Conservation (phyloP, 129 eudicot genomes). For the Flaveria trinervia region DNA sequence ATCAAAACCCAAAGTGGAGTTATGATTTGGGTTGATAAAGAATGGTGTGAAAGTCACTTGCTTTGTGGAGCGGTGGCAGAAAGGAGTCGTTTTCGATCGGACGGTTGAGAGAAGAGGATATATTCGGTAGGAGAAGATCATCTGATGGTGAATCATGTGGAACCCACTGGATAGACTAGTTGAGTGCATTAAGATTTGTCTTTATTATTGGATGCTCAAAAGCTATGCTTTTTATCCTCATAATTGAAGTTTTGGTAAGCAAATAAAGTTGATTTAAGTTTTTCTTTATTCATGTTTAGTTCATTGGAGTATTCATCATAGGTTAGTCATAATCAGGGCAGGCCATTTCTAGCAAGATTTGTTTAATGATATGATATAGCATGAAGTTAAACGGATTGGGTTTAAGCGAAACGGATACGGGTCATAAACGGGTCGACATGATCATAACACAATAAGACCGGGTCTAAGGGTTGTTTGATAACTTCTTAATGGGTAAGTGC, state of each 20-base stretch:
- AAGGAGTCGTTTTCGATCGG: conserved; percentile 37
- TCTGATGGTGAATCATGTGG: conserved; percentile 33
- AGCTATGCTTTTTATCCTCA: conserved; percentile 24
- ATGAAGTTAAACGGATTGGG: no score
- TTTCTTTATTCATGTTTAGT: no score
- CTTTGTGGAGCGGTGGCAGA: background rate
- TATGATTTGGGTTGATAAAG: background rate
- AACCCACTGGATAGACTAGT: conserved; percentile 13
- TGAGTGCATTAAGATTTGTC: conserved; percentile 18
- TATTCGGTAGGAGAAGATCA: conserved; percentile 29
- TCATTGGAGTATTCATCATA: no score
- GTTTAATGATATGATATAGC: no score
- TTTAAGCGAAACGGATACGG: no score
- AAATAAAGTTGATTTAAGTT: background rate
- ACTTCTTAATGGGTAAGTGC: no score
- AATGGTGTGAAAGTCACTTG: conserved; percentile 17
- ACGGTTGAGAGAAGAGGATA: conserved; percentile 34
- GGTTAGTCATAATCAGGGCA: background rate
- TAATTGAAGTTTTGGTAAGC: background rate
- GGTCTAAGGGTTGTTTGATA: no score
- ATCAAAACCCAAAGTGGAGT: conserved; percentile 6
- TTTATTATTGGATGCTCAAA: conserved; percentile 37
- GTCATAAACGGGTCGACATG: no score
- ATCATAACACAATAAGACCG: no score
- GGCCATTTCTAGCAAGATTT: no score